phyloP scores from a whole-genome alignment of 1,284 basidiomycete species.

The Cutaneotrichosporon cyanovorans region DNA sequence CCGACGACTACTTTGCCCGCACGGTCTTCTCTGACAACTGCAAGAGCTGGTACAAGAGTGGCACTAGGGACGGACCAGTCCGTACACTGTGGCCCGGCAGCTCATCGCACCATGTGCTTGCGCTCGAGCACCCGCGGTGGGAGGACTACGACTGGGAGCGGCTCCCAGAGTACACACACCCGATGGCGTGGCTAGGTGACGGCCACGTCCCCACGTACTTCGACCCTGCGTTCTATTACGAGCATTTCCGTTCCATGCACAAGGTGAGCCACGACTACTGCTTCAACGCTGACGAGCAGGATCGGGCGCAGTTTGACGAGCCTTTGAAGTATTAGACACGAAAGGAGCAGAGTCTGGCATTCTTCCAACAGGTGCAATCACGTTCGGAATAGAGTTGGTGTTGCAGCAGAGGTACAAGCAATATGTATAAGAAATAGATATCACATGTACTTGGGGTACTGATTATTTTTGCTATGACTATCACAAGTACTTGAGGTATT shows the following conservation, averaged over 20 bases:
- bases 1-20: conserved; percentile 24
- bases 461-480: too few relatives aligned
- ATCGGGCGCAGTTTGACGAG: background rate
- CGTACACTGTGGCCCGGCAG: conserved; percentile 23
- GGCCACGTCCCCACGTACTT: conserved; percentile 10
- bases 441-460: too few relatives aligned
- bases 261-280: background rate
- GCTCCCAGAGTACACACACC: conserved; percentile 2
- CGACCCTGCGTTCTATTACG: conserved; percentile 13
- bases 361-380: too few relatives aligned
- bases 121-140: conserved; percentile 30
- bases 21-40: conserved; percentile 28
- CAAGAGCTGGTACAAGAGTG: conserved; percentile 27
- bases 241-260: conserved; percentile 2
- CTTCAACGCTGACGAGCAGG: background rate
- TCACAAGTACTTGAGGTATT: too few relatives aligned
- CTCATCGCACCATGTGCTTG: conserved; percentile 17
- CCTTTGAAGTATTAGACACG: too few relatives aligned
- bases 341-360: too few relatives aligned
- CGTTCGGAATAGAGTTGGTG: too few relatives aligned
- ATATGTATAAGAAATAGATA: too few relatives aligned
- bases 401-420: too few relatives aligned
- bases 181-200: conserved; percentile 15
- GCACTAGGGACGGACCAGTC: conserved; percentile 8
- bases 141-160: conserved; percentile 31